A percentile compares a stretch with the other conserved stretches of the same genome.
phyloP scores from a whole-genome alignment of 495 filamentous ascomycete genomes.

The Hamigera avellanea region DNA sequence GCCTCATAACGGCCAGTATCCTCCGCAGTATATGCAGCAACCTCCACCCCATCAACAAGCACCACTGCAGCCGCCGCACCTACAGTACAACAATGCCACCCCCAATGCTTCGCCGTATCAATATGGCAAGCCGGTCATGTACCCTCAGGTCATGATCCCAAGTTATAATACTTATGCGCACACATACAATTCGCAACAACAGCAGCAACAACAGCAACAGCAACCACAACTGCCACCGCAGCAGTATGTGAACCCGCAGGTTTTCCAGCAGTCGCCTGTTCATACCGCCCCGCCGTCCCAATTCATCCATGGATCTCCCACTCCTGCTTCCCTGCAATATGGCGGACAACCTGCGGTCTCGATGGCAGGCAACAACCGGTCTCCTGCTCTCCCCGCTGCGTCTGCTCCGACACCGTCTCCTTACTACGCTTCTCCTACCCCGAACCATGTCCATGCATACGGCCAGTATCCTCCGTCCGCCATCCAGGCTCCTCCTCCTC shows the following conservation, averaged over 20 bases:
- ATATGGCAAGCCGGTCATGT: slow-evolving; percentile 28
- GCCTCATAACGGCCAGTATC: slow-evolving; percentile 33
- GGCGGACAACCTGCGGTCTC: slow-evolving; percentile 13
- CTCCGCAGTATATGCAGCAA: slow-evolving; percentile 28
- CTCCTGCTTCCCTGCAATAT: slow-evolving; percentile 15
- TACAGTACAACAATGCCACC: slow-evolving; percentile 31
- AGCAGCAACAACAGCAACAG: too few relatives aligned
- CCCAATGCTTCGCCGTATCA: slow-evolving; percentile 22
- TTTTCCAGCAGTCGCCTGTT: slow-evolving; percentile 26
- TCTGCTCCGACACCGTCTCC: slow-evolving; percentile 6
- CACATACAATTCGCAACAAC: slow-evolving; percentile 13
- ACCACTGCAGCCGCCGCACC: slow-evolving; percentile 20
- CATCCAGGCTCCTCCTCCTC: slow-evolving; percentile 1
- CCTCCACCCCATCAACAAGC: slow-evolving; percentile 14
- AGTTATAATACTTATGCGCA: slow-evolving; percentile 22
- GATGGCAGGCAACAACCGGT: slow-evolving; percentile 9
- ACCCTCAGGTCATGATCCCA: slow-evolving; percentile 27
- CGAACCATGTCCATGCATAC: slow-evolving; percentile 3
- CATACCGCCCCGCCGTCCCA: slow-evolving; percentile 19
- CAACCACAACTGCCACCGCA: slow-evolving; percentile 1
- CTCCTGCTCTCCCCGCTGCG: slow-evolving; percentile 9
- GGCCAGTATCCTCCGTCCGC: background rate
- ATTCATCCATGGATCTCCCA: slow-evolving; percentile 9
- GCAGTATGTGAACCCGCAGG: slow-evolving; percentile 31
- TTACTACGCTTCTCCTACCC: slow-evolving; percentile 7